Evolutionary conservation across 306 rosid genomes (phyloP), one percentile per base, ranked within the genome.

Genomic region (Cicer cuneatum): DNA sequence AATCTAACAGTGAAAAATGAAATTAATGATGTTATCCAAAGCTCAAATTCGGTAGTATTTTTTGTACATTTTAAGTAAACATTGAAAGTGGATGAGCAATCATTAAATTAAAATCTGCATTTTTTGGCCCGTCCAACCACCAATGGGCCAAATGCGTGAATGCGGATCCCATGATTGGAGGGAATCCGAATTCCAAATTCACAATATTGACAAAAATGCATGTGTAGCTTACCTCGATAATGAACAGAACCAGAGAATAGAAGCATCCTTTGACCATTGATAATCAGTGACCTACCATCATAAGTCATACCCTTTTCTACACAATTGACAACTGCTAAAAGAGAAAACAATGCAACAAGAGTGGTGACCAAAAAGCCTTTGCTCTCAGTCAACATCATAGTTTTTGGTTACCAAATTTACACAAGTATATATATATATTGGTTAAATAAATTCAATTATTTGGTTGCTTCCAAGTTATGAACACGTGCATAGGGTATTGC

Each of bases 211-310:
- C 66, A 13, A 67, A 66, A 45, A 69, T 4, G 14, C 41, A 48
- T n/a, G 7, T 53, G 40, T 57, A 72, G 57, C 76, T 72, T 57
- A 72, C 67, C 76, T 72, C 67, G 77, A 72, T 72, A 72, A 72
- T 72, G 77, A 58, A 58, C 64, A 10, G 69, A 71, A 43, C 76
- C 66, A 21, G 38, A 72, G 19, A 58, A 72, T 29, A 72, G 47
- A 45, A 72, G 68, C 77, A 41, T 43, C 46, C 69, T 72, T 72
- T 57, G 14, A 46, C 69, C 68, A 43, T 59, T 58, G 47, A 72
- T 59, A 57, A 58, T 43, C 2, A 72, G 42, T 58, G 69, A 58
- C 12, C 43, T 72, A 2, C 46, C 77, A 45, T 72, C 77, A 45
- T 72, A 72, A 24, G 77, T 59, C 57, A 45, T 69, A 72, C 77